These are phyloP conservation scores for Ceratocystis eucalypticola DNA, from an alignment of 2,329 filamentous ascomycete species.

Conservation along the genomic window DNA sequence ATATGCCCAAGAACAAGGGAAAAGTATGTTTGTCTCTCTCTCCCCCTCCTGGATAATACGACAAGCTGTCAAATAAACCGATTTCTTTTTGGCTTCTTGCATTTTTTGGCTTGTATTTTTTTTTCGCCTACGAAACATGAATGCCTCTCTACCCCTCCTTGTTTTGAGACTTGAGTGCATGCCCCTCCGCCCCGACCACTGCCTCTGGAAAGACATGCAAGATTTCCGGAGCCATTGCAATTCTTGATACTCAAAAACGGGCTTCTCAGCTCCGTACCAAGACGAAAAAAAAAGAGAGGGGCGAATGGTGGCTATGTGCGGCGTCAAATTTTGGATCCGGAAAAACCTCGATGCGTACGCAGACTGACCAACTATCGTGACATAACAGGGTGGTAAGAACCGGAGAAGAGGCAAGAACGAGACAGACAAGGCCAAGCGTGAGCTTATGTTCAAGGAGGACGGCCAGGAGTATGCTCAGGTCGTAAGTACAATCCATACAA, in stretches of 20 bases:
- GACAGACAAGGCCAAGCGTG: slow-evolving; percentile 98
- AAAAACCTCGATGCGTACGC: not conserved
- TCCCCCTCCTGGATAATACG: not conserved
- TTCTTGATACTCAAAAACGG: not conserved
- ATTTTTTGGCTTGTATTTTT: slow-evolving; percentile 6
- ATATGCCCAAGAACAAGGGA: slow-evolving; percentile 99
- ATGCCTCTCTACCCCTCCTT: slow-evolving; percentile 9
- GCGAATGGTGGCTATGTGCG: not conserved
- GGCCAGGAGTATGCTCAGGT: slow-evolving; percentile 51
- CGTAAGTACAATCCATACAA: slow-evolving; percentile 10
- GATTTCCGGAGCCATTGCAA: not conserved
- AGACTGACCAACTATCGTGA: not conserved
- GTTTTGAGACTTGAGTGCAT: not conserved
- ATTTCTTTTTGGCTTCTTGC: not conserved
- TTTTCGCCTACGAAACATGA: not conserved
- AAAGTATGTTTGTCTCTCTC: slow-evolving; percentile 49
- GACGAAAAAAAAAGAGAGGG: not conserved
- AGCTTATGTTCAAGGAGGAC: slow-evolving; percentile 97
- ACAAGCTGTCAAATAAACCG: not conserved
- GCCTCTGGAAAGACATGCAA: not conserved
- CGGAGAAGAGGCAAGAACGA: slow-evolving; percentile 97
- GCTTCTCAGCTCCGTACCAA: not conserved
- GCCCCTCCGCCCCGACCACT: not conserved
- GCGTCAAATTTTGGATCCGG: not conserved
- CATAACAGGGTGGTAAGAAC: slow-evolving; percentile 83